Percentiles rank a stretch among this genome's conserved stretches.
phyloP scores from a whole-genome alignment of 495 filamentous ascomycete genomes.

The Podospora pseudopauciseta region DNA sequence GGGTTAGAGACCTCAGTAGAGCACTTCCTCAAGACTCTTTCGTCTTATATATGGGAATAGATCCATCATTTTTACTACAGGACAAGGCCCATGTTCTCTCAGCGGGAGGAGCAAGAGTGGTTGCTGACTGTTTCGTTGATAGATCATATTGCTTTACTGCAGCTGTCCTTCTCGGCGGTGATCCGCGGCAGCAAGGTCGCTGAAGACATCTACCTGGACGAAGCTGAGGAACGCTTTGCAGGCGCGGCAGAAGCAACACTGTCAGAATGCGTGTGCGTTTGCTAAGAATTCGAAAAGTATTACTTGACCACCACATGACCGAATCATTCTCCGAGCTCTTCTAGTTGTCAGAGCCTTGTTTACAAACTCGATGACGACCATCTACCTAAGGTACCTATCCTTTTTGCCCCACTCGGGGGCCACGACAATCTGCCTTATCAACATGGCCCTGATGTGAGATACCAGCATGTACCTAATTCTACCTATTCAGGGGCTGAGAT shows the following conservation, averaged over 20 bases:
- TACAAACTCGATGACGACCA: too few species aligned
- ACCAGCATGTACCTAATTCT: too few species aligned
- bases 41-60: not conserved
- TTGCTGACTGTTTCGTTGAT: not conserved
- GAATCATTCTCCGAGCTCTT: too few species aligned
- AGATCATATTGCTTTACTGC: not conserved
- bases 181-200: not conserved
- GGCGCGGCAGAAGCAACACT: not conserved
- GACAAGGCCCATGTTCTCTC: not conserved
- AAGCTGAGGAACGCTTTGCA: not conserved
- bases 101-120: not conserved
- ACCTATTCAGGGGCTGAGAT: too few species aligned
- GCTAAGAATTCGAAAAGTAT: not conserved
- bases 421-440: too few species aligned
- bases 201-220: not conserved
- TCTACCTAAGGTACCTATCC: too few species aligned
- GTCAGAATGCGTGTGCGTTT: not conserved
- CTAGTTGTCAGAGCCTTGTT: too few species aligned
- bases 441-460: too few species aligned
- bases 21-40: not conserved
- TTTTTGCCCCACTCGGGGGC: too few species aligned
- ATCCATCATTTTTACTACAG: not conserved
- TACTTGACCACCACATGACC: not conserved
- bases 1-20: not conserved
- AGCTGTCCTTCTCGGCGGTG: not conserved